Evolutionary conservation across 1,284 basidiomycete species (phyloP).

Genomic region (Thecaphora thlaspeos): DNA sequence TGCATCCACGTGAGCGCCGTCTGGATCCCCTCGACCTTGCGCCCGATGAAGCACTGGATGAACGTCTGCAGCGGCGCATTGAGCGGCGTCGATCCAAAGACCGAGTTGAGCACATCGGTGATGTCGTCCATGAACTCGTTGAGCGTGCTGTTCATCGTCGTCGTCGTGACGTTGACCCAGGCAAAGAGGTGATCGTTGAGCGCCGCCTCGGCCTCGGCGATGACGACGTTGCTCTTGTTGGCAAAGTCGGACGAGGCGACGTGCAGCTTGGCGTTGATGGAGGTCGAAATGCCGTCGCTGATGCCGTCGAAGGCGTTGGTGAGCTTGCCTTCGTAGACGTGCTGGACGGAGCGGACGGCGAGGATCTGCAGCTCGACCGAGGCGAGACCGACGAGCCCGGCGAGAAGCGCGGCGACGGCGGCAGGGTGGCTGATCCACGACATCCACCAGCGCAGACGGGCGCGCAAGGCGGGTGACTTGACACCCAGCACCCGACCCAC

Average conservation of each 20-base stretch:
- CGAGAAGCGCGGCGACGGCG: constrained; percentile 81
- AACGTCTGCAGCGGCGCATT: constrained; percentile 37
- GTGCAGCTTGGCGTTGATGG: constrained; percentile 76
- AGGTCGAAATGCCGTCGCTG: constrained; percentile 68
- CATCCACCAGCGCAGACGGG: constrained; percentile 70
- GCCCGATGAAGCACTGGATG: constrained; percentile 73
- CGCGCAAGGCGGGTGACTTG: constrained; percentile 7
- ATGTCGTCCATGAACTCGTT: constrained; percentile 62
- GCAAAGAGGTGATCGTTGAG: constrained; percentile 76
- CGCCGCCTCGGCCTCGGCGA: constrained; percentile 69
- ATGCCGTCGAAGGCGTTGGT: constrained; percentile 65
- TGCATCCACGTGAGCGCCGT: constrained; percentile 87
- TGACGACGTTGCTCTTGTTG: constrained; percentile 69
- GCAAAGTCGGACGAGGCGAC: constrained; percentile 73
- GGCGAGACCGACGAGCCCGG: constrained; percentile 84
- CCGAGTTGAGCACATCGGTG: constrained; percentile 61
- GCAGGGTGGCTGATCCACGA: constrained; percentile 87
- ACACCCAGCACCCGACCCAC: constrained; percentile 21
- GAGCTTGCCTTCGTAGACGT: constrained; percentile 14
- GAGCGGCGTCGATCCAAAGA: constrained; percentile 65
- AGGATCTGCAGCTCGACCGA: constrained; percentile 81
- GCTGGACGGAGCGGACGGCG: constrained; percentile 57
- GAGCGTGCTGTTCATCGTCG: constrained; percentile 70
- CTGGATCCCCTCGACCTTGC: constrained; percentile 82
- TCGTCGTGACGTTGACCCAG: constrained; percentile 90